Evolutionary conservation across 352 stramenopile species (phyloP).

Genomic region (Phytophthora tubulina): DNA sequence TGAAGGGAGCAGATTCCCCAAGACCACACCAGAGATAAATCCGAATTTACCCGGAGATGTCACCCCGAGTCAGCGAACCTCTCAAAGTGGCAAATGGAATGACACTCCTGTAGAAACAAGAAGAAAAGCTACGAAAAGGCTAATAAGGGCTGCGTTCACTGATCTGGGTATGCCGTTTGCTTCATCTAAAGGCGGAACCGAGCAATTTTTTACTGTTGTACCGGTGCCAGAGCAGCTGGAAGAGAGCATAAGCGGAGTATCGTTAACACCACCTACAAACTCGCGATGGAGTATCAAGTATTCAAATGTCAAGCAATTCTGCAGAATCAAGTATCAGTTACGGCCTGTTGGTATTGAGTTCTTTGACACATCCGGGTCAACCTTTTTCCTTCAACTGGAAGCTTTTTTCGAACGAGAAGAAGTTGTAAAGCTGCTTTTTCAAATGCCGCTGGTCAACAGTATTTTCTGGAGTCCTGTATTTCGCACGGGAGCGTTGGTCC

Average conservation of each 20-base stretch:
- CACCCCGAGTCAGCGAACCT: constrained; percentile 17
- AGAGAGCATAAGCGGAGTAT: background rate
- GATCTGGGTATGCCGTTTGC: constrained; percentile 63
- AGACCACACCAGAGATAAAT: background rate
- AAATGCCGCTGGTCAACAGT: constrained; percentile 86
- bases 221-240: constrained; percentile 27
- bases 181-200: constrained; percentile 42
- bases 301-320: constrained; percentile 75
- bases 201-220: constrained; percentile 60
- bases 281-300: constrained; percentile 76
- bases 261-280: background rate
- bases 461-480: constrained; percentile 84
- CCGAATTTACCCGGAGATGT: constrained; percentile 2
- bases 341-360: constrained; percentile 81
- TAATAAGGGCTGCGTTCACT: constrained; percentile 61
- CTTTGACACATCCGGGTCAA: constrained; percentile 73
- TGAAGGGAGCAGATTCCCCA: background rate
- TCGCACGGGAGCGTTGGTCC: constrained; percentile 62
- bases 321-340: constrained; percentile 83
- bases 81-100: constrained; percentile 7
- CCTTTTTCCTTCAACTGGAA: constrained; percentile 82
- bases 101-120: constrained; percentile 13
- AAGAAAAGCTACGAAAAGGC: constrained; percentile 63
- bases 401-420: constrained; percentile 63
- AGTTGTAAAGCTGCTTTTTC: constrained; percentile 73